Conservation (phyloP, 352 stramenopile genomes). For the Phytophthora lateralis region DNA sequence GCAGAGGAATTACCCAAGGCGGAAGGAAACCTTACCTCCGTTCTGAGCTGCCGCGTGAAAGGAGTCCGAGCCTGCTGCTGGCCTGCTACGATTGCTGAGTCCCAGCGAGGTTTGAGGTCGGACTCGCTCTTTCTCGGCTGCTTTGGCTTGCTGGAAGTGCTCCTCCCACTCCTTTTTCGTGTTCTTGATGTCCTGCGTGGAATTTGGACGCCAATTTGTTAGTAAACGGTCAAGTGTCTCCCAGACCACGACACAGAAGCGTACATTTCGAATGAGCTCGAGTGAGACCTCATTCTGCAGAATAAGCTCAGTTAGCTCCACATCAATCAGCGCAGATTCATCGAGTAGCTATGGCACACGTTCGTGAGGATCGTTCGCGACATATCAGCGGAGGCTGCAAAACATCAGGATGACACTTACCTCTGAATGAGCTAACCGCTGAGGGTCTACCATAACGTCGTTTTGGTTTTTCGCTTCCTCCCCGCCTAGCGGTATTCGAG, state of each 20-base stretch:
- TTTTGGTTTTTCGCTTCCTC: constrained; percentile 21
- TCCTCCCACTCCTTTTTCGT: constrained; percentile 81
- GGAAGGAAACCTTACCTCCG: constrained; percentile 18
- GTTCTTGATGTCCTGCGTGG: constrained; percentile 68
- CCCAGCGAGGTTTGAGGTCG: constrained; percentile 67
- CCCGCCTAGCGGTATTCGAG: constrained; percentile 6
- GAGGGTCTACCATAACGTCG: constrained; percentile 2
- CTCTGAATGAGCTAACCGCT: constrained; percentile 31
- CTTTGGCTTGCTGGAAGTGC: constrained; percentile 58
- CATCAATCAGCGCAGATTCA: constrained; percentile 72
- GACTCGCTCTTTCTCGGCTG: constrained; percentile 39
- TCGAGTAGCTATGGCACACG: constrained; percentile 54
- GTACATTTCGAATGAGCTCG: constrained; percentile 80
- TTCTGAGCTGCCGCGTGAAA: constrained; percentile 7
- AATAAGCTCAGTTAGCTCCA: constrained; percentile 85
- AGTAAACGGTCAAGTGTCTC: background rate
- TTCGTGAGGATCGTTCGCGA: background rate
- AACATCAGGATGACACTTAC: constrained; percentile 15
- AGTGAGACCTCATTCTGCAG: constrained; percentile 87
- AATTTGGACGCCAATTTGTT: background rate
- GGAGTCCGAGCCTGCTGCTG: background rate
- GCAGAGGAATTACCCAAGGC: background rate
- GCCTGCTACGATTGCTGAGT: constrained; percentile 16
- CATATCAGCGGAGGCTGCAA: background rate
- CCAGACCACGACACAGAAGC: constrained; percentile 4